These are phyloP conservation scores for Ascomycota sp. DNA, from an alignment of 2,329 filamentous ascomycete species.

Conservation along the genomic window DNA sequence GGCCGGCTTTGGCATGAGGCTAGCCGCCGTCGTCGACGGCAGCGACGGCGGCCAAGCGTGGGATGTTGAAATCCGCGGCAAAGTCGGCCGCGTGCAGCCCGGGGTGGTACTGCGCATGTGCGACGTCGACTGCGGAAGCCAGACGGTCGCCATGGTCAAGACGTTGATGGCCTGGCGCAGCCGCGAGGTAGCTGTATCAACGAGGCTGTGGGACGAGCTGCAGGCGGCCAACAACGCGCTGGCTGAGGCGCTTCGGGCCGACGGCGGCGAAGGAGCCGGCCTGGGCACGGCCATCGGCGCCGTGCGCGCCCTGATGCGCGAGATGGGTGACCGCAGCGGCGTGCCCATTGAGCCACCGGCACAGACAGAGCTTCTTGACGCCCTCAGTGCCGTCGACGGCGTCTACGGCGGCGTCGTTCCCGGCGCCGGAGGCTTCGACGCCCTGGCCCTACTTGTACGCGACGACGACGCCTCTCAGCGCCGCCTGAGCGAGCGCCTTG, in stretches of 20 bases:
- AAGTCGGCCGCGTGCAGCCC: conserved; percentile 44
- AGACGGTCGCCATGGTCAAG: conserved; percentile 92
- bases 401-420: conserved; percentile 84
- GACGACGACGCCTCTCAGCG: conserved; percentile 44
- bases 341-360: conserved; percentile 76
- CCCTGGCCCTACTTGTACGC: conserved; percentile 55
- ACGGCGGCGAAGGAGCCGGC: conserved; percentile 17
- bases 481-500: conserved; percentile 38
- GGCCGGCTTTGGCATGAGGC: conserved; percentile 39
- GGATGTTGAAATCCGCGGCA: conserved; percentile 58
- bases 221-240: conserved; percentile 54
- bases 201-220: conserved; percentile 49
- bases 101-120: conserved; percentile 74
- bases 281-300: conserved; percentile 21
- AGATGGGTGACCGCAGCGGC: conserved; percentile 50
- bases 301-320: conserved; percentile 41
- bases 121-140: conserved; percentile 81
- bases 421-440: conserved; percentile 84
- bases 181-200: conserved; percentile 38
- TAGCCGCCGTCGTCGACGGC: conserved; percentile 46
- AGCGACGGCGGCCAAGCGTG: conserved; percentile 24
- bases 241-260: conserved; percentile 36
- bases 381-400: conserved; percentile 45
- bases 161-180: conserved; percentile 66
- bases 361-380: conserved; percentile 70